Evolutionary conservation across 345 rosid species (phyloP), one percentile per base, ranked within the genome.

Genomic region (Boechera divaricarpa): DNA sequence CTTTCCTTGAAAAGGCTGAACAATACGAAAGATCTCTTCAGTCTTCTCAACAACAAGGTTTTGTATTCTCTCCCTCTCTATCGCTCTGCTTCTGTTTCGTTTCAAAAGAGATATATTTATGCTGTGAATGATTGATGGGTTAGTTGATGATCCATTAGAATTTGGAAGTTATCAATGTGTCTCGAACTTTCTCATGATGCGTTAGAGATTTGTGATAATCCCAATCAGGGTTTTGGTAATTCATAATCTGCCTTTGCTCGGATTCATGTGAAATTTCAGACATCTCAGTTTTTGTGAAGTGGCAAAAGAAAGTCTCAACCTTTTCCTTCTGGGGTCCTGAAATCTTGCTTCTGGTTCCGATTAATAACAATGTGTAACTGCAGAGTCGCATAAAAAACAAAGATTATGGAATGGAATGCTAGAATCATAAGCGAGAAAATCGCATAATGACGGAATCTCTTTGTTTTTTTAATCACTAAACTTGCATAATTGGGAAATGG

Each of bases 1-100:
- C 94, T 49, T 91, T 84, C 80, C 86, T 87, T 55, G 82, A 83
- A 2, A 83, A 72, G 63, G 86, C 92, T 29, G 85, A 87, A 47
- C 64, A 83, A 51, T 76, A 77, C 65, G 76, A 80, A 63, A 73
- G 44, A 49, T 72, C 63, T 65, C 12, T 78, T 52, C 77, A 78
- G 0, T 78, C 77, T 55, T 35, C 66, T 45, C 77, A 42, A 3
- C 76, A 70, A 12, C 77, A 77, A 78, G 81, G 81, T 78, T 51
- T 72, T 63, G 7, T 52, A 0, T 38, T 12, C 28, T 26, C 33
- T 63, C 16, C 32, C 65, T 52, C 47, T 55, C 16, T 64, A n/a
- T 72, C 36, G 45, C 5, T 57, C 32, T 54, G 44, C 67, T 51
- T 71, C 21, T 11, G 57, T 10, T 57, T 29, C 2, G 48, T 24